Conservation (phyloP, 2,329 filamentous ascomycete species). For the Sordariomycetes sp. region DNA sequence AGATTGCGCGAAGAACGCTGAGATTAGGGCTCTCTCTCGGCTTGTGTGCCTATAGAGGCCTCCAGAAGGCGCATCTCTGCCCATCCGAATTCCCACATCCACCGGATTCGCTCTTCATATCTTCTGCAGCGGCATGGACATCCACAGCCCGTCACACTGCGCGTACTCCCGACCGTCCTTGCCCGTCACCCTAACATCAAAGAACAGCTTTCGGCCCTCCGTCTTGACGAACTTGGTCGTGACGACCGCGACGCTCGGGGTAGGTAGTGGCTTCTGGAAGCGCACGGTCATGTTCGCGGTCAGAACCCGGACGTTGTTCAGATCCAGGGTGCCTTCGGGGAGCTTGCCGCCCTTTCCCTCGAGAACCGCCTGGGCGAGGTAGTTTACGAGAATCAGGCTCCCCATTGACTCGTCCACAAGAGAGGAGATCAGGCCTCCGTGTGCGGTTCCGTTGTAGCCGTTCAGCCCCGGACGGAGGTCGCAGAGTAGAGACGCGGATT, state of each 20-base stretch:
- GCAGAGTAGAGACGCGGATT: constrained; percentile 10
- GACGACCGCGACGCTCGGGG: constrained; percentile 10
- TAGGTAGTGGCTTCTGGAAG: constrained; percentile 9
- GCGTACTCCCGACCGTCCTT: background rate
- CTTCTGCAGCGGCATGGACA: background rate
- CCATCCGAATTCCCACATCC: too few species aligned
- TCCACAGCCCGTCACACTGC: background rate
- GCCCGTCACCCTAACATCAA: constrained; percentile 9
- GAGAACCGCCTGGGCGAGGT: constrained; percentile 7
- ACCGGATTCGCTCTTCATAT: background rate
- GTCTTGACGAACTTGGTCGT: constrained; percentile 8
- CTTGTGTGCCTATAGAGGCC: too few species aligned
- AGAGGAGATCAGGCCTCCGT: constrained; percentile 14
- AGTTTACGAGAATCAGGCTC: constrained; percentile 12
- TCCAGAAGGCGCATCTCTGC: too few species aligned
- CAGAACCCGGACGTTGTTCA: constrained; percentile 3
- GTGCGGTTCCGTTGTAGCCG: constrained; percentile 14
- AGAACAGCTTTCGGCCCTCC: constrained; percentile 9
- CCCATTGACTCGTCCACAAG: constrained; percentile 19
- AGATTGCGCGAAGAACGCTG: too few species aligned
- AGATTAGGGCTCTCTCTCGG: too few species aligned
- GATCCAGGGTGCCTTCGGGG: constrained; percentile 4
- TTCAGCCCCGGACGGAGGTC: constrained; percentile 13
- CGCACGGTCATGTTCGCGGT: constrained; percentile 11
- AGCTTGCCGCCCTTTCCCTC: constrained; percentile 4